Percentiles rank a stretch among this genome's conserved stretches.
phyloP scores from a whole-genome alignment of 208 protist genomes.

The Angomonas deanei region DNA sequence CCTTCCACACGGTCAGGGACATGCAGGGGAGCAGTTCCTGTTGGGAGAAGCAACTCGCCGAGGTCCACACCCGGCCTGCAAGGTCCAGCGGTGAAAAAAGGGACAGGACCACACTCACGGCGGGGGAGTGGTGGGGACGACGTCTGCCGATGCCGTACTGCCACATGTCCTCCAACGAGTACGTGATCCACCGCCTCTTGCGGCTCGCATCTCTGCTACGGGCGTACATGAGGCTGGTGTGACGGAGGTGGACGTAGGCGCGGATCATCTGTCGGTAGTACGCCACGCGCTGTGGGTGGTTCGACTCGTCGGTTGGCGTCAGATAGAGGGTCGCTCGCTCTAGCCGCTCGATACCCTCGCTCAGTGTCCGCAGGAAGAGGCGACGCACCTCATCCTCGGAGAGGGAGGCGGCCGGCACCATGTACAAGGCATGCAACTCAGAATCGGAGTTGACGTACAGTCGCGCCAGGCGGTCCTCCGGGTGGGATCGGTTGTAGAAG shows the following conservation, averaged over 20 bases:
- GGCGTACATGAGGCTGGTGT: slow-evolving; percentile 52
- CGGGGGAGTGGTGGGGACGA: background rate
- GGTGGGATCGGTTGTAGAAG: slow-evolving; percentile 8
- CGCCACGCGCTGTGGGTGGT: slow-evolving; percentile 20
- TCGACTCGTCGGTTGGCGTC: slow-evolving; percentile 14
- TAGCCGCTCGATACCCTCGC: slow-evolving; percentile 64
- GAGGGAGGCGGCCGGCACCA: slow-evolving; percentile 39
- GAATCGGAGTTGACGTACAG: slow-evolving; percentile 52
- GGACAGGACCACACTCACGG: background rate
- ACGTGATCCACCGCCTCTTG: slow-evolving; percentile 32
- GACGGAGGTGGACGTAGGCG: slow-evolving; percentile 45
- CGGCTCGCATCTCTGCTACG: slow-evolving; percentile 50
- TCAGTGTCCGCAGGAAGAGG: slow-evolving; percentile 54
- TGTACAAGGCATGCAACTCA: slow-evolving; percentile 70
- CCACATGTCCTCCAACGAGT: slow-evolving; percentile 43
- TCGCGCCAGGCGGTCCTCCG: slow-evolving; percentile 31
- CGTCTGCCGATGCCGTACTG: slow-evolving; percentile 40
- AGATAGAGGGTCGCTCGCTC: slow-evolving; percentile 50
- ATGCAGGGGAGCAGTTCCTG: slow-evolving; percentile 58
- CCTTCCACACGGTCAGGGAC: slow-evolving; percentile 42
- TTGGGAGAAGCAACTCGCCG: slow-evolving; percentile 44
- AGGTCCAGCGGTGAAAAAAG: slow-evolving; percentile 7
- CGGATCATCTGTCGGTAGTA: slow-evolving; percentile 51
- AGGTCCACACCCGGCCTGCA: slow-evolving; percentile 19
- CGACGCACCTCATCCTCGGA: slow-evolving; percentile 14